These are phyloP conservation scores for Lactarius vividus DNA, from an alignment of 768 basidiomycete species.

Conservation along the genomic window DNA sequence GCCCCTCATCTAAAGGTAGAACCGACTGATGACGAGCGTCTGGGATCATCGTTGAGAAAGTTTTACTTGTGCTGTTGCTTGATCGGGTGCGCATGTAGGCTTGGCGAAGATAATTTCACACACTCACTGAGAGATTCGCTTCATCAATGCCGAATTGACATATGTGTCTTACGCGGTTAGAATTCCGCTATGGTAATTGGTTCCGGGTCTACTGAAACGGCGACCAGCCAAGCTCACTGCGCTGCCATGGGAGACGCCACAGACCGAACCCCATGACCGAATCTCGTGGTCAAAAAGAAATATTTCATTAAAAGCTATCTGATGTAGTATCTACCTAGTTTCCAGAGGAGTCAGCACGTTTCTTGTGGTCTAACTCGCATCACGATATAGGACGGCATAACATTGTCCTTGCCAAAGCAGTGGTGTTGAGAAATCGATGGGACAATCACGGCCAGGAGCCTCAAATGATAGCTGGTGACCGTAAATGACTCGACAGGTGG, in stretches of 20 bases:
- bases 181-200: not conserved
- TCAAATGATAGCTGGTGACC: not conserved
- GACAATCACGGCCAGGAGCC: not conserved
- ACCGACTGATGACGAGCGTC: too few species aligned
- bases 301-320: not conserved
- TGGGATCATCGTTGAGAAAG: not conserved
- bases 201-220: not conserved
- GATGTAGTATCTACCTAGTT: too few species aligned
- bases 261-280: too few species aligned
- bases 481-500: not conserved
- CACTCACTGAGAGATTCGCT: not conserved
- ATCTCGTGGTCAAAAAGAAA: not conserved
- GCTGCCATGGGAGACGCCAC: not conserved
- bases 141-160: not conserved
- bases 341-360: too few species aligned
- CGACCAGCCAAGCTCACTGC: not conserved
- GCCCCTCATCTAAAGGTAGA: constrained; percentile 1
- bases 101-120: not conserved
- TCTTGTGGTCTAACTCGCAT: not conserved
- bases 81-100: not conserved
- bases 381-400: not conserved
- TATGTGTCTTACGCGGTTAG: not conserved
- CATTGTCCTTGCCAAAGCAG: not conserved
- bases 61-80: not conserved
- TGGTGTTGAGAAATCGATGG: not conserved